Base-by-base conservation (phyloP, 306 rosid genomes). In the Cicer judaicum region DNA sequence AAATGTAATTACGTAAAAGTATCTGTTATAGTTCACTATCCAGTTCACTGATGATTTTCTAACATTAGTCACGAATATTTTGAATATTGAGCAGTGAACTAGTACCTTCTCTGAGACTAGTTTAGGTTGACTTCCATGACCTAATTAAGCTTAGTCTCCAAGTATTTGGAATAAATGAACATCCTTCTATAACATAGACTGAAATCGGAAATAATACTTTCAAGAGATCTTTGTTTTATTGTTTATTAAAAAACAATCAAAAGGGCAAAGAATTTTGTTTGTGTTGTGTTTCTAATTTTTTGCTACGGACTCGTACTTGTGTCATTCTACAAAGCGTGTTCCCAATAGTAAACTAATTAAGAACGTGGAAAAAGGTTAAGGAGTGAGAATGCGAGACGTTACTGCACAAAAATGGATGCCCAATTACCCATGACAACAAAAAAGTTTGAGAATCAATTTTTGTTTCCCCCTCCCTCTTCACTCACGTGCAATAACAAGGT, bases 401-500 rank as follows among this genome's bases (percentile, higher is more conserved):
- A 50, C 24, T 63, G 29, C 15, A 38, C 14, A 50, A 50, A 48
- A 36, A 63, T 48, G 78, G 50, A 74, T 48, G 24, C 56, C 13
- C 55, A 16, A 40, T 62, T 48, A 41, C 56, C 9, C 55, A 16
- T 11, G 5, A 39, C 5, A 49, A 67, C 14, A 8, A 53, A 12
- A 4, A 70, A 38, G 49, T 15, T 8, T 65, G 44, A 21, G 41
- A 71, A 57, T 18, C 42, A 53, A 41, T 54, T 80, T 14, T 21
- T 48, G 52, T 38, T 75, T 75, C 67, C 34, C 34, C 38, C 69
- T 68, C 52, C 18, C 34, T 44, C 64, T 36, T 69, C 63, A 62
- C 0, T 54, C 56, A 2, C 56, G 34, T 38, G 68, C 85, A 72
- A 91, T 77, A 74, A 85, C 18, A 75, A 91, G 85, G 76, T 82